Evolutionary conservation across 108 stramenopile species (phyloP), one percentile per base, ranked within the genome.

Genomic region (Parmales sp.): DNA sequence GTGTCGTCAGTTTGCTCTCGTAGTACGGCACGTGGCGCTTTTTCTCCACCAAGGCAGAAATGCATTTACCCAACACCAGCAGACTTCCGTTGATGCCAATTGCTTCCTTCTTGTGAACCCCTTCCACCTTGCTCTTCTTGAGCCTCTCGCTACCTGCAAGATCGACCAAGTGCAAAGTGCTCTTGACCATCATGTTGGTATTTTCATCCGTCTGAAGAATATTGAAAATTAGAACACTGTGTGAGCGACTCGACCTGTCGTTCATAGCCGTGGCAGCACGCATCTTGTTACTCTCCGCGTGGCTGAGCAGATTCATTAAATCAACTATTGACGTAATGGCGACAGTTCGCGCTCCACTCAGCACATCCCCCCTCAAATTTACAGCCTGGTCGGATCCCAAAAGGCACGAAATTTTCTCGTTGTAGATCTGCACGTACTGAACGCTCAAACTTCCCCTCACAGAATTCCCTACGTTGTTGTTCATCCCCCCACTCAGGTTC

Each of bases 231-330:
- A 78, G 44, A 37, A 78, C 25, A 18, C 70, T 28, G 63, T 78
- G 77, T 0, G 72, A 63, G 16, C 54, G 4, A 50, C 49, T 50
- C 8, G 26, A 39, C 29, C 54, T 28, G 4, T 74, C 77, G 60
- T 78, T 78, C 77, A 78, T 78, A 29, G 63, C 60, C 8, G 77
- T 78, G 8, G 73, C 77, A 1, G 77, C 77, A 18, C 67, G 37
- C 29, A 63, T 51, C 45, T 74, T 74, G 45, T 69, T 63, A 0
- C 7, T 19, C 18, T 71, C 69, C 37, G 73, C 77, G 0, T 19
- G 13, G 45, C 46, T 37, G 23, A 76, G 60, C 0, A 76, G 37
- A 0, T 67, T 3, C 28, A 38, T 13, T 2, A 66, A 19, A n/a
- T 66, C 75, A 1, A 5, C 43, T 22, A 38, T 23, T 7, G 44